Percentiles rank a stretch among this genome's conserved stretches.
phyloP scores from a whole-genome alignment of 1,284 basidiomycete genomes.

The Cryptococcus sp. region DNA sequence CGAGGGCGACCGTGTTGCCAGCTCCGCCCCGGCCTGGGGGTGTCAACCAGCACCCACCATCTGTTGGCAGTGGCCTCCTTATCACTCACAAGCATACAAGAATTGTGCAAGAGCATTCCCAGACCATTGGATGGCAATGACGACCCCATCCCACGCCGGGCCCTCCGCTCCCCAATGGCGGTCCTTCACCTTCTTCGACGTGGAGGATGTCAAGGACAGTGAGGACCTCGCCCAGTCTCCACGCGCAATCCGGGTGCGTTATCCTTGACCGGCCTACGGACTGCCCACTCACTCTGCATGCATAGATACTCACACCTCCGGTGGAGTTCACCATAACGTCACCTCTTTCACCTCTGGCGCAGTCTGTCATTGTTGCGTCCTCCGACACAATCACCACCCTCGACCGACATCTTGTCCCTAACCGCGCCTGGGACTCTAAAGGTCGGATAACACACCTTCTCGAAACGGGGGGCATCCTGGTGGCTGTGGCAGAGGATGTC shows the following conservation, averaged over 20 bases:
- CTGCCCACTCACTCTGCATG: neutral
- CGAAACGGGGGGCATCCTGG: slow-evolving; percentile 69
- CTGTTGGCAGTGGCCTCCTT: neutral
- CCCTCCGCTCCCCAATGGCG: slow-evolving; percentile 56
- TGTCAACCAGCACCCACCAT: neutral
- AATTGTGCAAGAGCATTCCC: neutral
- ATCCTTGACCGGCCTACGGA: neutral
- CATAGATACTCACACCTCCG: slow-evolving; percentile 31
- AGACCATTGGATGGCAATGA: neutral
- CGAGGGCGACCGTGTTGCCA: too few relatives aligned
- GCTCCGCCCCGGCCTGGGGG: too few relatives aligned
- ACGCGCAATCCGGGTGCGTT: slow-evolving; percentile 66
- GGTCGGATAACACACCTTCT: slow-evolving; percentile 53
- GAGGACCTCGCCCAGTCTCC: slow-evolving; percentile 72
- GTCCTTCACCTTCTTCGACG: slow-evolving; percentile 61
- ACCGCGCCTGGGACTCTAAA: slow-evolving; percentile 65
- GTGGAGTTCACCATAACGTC: slow-evolving; percentile 38
- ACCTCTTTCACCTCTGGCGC: slow-evolving; percentile 32
- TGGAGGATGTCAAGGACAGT: slow-evolving; percentile 67
- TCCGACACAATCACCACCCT: slow-evolving; percentile 50
- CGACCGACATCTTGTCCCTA: slow-evolving; percentile 68
- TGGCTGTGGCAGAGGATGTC: slow-evolving; percentile 85
- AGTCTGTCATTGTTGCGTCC: slow-evolving; percentile 39
- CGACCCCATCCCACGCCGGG: slow-evolving; percentile 7
- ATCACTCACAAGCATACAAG: neutral